These are phyloP conservation scores for Eucalyptus marginata DNA, from an alignment of 345 rosid species.

Conservation along the genomic window DNA sequence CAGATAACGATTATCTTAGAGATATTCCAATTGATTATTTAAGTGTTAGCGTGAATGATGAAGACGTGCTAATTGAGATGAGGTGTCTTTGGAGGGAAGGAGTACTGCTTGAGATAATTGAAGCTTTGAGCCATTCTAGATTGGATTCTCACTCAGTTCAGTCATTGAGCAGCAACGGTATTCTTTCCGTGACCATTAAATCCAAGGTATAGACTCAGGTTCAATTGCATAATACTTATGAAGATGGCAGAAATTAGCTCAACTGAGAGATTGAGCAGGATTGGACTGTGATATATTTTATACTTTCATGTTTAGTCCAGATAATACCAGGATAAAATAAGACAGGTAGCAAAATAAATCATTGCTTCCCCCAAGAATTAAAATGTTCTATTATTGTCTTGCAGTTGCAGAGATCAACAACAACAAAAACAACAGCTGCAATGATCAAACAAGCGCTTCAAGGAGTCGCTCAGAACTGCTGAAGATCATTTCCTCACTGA, in stretches of 20 bases:
- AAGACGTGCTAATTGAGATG: conserved; percentile 53
- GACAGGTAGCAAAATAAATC: neutral
- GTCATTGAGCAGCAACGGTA: conserved; percentile 50
- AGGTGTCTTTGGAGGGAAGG: conserved; percentile 83
- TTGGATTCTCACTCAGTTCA: conserved; percentile 77
- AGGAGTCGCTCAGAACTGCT: conserved; percentile 47
- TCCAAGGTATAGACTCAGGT: conserved; percentile 40
- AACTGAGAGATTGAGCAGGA: neutral
- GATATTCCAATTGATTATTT: conserved; percentile 26
- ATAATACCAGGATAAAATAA: neutral
- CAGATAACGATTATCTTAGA: conserved; percentile 22
- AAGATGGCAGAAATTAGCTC: neutral
- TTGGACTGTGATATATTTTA: neutral
- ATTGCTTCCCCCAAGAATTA: neutral
- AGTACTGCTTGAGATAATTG: conserved; percentile 66
- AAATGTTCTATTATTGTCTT: neutral
- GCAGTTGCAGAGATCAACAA: conserved; percentile 49
- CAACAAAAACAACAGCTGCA: conserved; percentile 21
- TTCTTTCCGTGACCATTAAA: conserved; percentile 48
- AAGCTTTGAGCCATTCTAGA: conserved; percentile 41
- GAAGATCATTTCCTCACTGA: neutral
- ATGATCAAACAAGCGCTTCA: conserved; percentile 48
- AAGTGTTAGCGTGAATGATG: conserved; percentile 25
- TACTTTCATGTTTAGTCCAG: neutral
- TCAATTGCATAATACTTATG: neutral